Evolutionary conservation across 2,329 filamentous ascomycete genomes (phyloP).

Genomic region (Colletotrichum lini): DNA sequence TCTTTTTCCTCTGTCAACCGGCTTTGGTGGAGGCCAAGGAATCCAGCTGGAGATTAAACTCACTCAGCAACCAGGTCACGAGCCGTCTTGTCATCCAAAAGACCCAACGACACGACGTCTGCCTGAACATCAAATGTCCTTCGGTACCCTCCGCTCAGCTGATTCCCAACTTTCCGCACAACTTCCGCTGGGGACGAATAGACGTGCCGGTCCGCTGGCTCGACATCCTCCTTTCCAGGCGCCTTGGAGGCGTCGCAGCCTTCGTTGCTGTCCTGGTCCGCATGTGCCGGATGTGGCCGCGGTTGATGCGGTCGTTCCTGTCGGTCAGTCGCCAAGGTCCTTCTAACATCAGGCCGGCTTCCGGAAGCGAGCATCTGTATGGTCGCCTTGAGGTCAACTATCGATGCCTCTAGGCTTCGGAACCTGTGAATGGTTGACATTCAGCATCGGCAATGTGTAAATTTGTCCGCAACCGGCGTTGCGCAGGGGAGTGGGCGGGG

Average conservation of each 20-base stretch:
- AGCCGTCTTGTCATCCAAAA: slow-evolving; percentile 33
- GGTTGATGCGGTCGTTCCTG: slow-evolving; percentile 7
- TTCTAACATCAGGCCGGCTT: slow-evolving; percentile 19
- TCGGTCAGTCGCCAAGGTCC: not conserved
- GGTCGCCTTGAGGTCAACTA: slow-evolving; percentile 34
- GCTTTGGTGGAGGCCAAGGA: not conserved
- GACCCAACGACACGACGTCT: slow-evolving; percentile 32
- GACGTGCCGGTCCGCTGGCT: slow-evolving; percentile 36
- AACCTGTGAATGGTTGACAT: slow-evolving; percentile 16
- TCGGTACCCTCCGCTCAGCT: slow-evolving; percentile 37
- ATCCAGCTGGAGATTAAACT: slow-evolving; percentile 5
- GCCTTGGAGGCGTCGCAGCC: not conserved
- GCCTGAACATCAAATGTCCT: slow-evolving; percentile 35
- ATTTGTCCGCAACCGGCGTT: not conserved
- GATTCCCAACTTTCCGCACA: slow-evolving; percentile 35
- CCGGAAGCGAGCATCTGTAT: slow-evolving; percentile 30
- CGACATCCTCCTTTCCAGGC: slow-evolving; percentile 29
- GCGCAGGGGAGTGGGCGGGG: not conserved
- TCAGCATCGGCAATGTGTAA: not conserved
- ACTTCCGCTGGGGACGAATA: slow-evolving; percentile 39
- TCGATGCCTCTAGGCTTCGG: slow-evolving; percentile 30
- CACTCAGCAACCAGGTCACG: slow-evolving; percentile 29
- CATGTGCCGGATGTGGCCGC: not conserved
- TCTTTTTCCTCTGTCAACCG: not conserved
- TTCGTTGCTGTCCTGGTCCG: slow-evolving; percentile 10